These are phyloP conservation scores for Globisporangium canariense DNA, from an alignment of 352 stramenopile genomes.

Conservation along the genomic window DNA sequence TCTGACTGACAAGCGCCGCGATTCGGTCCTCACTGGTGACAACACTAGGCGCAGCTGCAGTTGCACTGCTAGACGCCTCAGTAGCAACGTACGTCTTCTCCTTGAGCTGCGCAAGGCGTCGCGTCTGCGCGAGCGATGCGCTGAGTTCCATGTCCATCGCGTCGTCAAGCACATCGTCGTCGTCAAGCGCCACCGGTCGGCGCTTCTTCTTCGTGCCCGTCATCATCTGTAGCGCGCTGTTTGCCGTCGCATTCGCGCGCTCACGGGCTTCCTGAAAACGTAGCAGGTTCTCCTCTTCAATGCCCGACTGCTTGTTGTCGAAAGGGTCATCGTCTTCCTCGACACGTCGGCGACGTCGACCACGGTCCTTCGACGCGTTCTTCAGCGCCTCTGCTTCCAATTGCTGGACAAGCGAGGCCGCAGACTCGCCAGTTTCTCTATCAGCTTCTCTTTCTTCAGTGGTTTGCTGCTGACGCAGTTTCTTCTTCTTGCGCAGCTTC, in stretches of 20 bases:
- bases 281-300: slow-evolving; percentile 43
- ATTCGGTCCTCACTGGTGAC: slow-evolving; percentile 55
- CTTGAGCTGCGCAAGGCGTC: slow-evolving; percentile 49
- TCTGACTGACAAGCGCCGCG: slow-evolving; percentile 47
- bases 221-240: slow-evolving; percentile 35
- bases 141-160: slow-evolving; percentile 71
- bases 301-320: slow-evolving; percentile 20
- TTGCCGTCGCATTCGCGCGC: slow-evolving; percentile 48
- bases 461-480: slow-evolving; percentile 25
- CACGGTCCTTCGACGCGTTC: slow-evolving; percentile 41
- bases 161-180: slow-evolving; percentile 42
- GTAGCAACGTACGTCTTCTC: slow-evolving; percentile 7
- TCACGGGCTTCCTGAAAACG: slow-evolving; percentile 74
- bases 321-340: slow-evolving; percentile 31
- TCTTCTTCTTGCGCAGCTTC: slow-evolving; percentile 75
- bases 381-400: slow-evolving; percentile 59
- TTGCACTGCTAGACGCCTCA: background rate
- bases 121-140: slow-evolving; percentile 66
- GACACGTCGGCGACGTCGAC: slow-evolving; percentile 40
- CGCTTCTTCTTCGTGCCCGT: slow-evolving; percentile 43
- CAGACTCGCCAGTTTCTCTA: slow-evolving; percentile 21
- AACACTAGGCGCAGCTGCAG: background rate
- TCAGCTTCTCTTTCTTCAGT: slow-evolving; percentile 29
- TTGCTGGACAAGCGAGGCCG: slow-evolving; percentile 45
- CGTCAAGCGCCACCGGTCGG: slow-evolving; percentile 20